Evolutionary conservation across 305 asterid genomes (phyloP).

Genomic region (Caryopteris hybrid): DNA sequence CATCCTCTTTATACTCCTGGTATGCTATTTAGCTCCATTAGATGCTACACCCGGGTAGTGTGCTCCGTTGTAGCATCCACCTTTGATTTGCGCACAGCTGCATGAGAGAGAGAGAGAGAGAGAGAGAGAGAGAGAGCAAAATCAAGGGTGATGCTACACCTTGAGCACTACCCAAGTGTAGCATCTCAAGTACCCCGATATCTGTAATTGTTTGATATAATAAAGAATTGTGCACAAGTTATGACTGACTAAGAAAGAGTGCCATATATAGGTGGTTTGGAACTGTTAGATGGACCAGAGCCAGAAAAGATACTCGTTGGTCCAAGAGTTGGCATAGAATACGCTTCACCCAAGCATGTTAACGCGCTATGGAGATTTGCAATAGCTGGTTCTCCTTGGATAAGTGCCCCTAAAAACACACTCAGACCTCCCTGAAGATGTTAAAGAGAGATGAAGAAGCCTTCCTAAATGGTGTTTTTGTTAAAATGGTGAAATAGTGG

Average conservation of each 20-base stretch:
- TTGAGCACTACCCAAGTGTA: background rate
- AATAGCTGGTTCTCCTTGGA: conserved; percentile 73
- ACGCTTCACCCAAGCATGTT: conserved; percentile 79
- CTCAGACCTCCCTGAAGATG: conserved; percentile 44
- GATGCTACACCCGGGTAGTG: background rate
- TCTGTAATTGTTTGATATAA: background rate
- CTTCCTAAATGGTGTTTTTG: no score
- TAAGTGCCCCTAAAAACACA: conserved; percentile 91
- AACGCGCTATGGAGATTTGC: conserved; percentile 93
- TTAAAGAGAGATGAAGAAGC: background rate
- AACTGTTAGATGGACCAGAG: conserved; percentile 78
- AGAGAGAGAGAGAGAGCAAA: no score
- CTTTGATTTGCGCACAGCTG: no score
- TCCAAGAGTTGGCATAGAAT: conserved; percentile 88
- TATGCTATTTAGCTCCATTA: conserved; percentile 15
- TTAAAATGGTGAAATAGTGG: background rate
- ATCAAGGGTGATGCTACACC: background rate
- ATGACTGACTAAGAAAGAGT: background rate
- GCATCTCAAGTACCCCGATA: background rate
- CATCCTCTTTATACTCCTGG: conserved; percentile 82
- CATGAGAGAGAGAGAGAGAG: no score
- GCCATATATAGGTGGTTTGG: conserved; percentile 69
- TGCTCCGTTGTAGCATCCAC: no score
- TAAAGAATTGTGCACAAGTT: background rate
- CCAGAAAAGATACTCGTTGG: conserved; percentile 76